phyloP scores from a whole-genome alignment of 495 filamentous ascomycete genomes.

The Podospora conica region DNA sequence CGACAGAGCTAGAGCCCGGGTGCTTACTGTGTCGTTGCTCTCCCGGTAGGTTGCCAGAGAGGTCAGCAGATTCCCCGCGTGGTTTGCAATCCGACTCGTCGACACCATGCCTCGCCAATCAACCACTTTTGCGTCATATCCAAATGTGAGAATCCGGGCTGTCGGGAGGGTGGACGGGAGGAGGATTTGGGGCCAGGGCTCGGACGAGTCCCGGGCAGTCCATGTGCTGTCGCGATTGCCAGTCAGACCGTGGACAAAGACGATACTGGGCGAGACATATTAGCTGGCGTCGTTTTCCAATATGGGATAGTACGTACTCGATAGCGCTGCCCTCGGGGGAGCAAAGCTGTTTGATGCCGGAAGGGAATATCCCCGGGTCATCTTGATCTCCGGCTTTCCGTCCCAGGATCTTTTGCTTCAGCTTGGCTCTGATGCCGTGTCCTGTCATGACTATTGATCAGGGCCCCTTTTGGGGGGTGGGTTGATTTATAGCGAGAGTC shows the following conservation, averaged over 20 bases:
- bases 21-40: constrained; percentile 15
- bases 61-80: constrained; percentile 21
- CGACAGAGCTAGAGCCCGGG: too few species aligned
- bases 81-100: constrained; percentile 17
- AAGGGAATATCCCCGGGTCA: too few species aligned
- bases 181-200: constrained; percentile 20
- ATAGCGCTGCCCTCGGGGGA: constrained; percentile 11
- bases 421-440: too few species aligned
- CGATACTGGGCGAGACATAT: constrained; percentile 12
- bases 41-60: constrained; percentile 16
- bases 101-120: constrained; percentile 16
- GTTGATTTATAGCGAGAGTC: too few species aligned
- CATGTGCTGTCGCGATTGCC: constrained; percentile 21
- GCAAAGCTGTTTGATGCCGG: constrained; percentile 23
- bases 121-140: constrained; percentile 22
- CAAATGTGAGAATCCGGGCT: constrained; percentile 24
- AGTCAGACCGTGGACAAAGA: constrained; percentile 24
- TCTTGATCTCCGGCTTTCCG: too few species aligned
- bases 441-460: too few species aligned
- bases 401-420: too few species aligned
- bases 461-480: too few species aligned
- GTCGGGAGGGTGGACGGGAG: constrained; percentile 17
- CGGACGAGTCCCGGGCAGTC: constrained; percentile 11
- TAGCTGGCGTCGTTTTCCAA: not conserved
- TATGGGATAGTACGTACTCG: constrained; percentile 15